Evolutionary conservation across 352 stramenopile species (phyloP), one percentile per base, ranked within the genome.

Genomic region (Paralagenidium karlingii): DNA sequence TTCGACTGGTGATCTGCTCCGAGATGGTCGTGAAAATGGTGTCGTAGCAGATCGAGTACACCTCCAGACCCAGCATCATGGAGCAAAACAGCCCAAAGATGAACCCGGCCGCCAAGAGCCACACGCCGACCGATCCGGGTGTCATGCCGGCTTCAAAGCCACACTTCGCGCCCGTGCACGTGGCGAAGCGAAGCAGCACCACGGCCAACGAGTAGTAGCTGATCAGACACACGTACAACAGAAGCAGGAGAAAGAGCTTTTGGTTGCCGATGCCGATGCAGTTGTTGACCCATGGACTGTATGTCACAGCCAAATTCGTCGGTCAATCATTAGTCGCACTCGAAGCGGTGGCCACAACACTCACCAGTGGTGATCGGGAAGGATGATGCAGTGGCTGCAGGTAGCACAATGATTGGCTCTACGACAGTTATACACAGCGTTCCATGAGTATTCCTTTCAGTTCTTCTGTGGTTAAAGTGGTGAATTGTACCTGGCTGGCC

Each of bases 271-370:
- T 76, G 8, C 78, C 78, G 16, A 91, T 57, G 49, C 78, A 91
- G 30, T 91, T 91, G 55, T 91, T 91, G 24, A 91, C 73, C 77
- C 77, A 91, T 16, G 74, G 77, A 49, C 77, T 91, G 43, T 13
- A 22, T 8, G 2, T 30, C n/a, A 50, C n/a, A 25, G 21, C 24
- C 3, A 42, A 28, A 51, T 3, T 7, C 3, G 30, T 36, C 7
- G 3, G 30, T 36, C 22, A 36, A 20, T 15, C 3, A 45, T 11
- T 10, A 9, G 34, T 8, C 15, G 29, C 8, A 22, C 15, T 19
- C 22, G 16, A 12, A 43, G 9, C 20, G 1, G n/a, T 16, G 12
- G 10, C 12, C 28, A 12, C 15, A 16, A 40, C 31, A 52, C 64
- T 38, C 49, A 91, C 77, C 77, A 91, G 43, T 91, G 78, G 28